These are phyloP conservation scores for Alternaria ventricosa DNA, from an alignment of 2,329 filamentous ascomycete genomes.

Conservation along the genomic window DNA sequence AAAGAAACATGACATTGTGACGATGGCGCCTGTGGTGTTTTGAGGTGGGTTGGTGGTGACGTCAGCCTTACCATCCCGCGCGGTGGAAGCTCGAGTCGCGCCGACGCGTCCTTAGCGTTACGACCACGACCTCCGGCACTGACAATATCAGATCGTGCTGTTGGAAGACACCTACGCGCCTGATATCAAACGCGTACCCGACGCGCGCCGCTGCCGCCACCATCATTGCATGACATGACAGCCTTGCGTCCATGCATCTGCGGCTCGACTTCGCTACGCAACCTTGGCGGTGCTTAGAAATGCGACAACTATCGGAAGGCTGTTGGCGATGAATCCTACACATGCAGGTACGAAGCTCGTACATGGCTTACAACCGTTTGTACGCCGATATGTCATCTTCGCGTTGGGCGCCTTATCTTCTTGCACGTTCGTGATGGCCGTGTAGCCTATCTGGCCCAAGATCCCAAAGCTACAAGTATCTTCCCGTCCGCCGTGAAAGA, in stretches of 20 bases:
- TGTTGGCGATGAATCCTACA: conserved; percentile 30
- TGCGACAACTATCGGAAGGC: background rate
- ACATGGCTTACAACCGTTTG: background rate
- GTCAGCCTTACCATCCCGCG: background rate
- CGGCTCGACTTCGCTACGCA: background rate
- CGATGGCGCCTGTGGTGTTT: background rate
- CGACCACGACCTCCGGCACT: background rate
- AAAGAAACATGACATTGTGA: background rate
- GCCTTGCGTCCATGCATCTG: background rate
- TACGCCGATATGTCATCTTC: background rate
- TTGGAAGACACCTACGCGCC: fast-evolving
- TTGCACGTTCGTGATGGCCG: background rate
- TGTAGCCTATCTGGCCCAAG: background rate
- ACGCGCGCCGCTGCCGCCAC: background rate
- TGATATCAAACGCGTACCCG: background rate
- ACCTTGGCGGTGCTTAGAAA: background rate
- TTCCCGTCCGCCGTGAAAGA: background rate
- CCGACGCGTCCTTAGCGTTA: background rate
- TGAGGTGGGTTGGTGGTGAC: background rate
- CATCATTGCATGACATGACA: background rate
- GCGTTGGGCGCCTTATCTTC: background rate
- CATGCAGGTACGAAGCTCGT: background rate
- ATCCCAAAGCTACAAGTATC: background rate
- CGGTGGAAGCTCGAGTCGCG: background rate
- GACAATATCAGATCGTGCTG: fast-evolving